Evolutionary conservation across 192 early-diverging fungal genomes (phyloP).

Genomic region (Pilaira anomala): DNA sequence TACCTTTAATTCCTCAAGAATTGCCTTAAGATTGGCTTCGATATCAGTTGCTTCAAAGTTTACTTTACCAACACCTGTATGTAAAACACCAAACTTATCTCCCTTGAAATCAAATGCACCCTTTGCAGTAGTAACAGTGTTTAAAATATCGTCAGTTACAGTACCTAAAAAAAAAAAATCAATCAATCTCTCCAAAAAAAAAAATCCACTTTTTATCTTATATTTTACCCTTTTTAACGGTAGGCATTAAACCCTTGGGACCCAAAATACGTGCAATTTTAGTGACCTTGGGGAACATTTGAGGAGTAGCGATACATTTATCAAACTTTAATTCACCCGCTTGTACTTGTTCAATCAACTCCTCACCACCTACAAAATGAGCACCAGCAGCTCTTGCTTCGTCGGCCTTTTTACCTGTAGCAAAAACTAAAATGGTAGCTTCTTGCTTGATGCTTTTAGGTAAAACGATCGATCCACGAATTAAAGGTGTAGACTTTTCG

Average conservation of each 20-base stretch:
- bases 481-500: conserved; percentile 76
- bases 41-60: conserved; percentile 21
- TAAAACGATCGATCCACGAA: conserved; percentile 76
- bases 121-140: conserved; percentile 59
- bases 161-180: no score
- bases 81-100: conserved; percentile 71
- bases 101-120: conserved; percentile 74
- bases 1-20: conserved; percentile 59
- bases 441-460: conserved; percentile 62
- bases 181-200: background rate
- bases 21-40: conserved; percentile 49
- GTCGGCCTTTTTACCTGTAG: conserved; percentile 81
- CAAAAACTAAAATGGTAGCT: conserved; percentile 76
- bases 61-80: conserved; percentile 49
- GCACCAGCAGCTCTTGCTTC: conserved; percentile 81
- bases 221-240: conserved; percentile 61
- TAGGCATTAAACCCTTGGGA: conserved; percentile 97
- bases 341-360: conserved; percentile 68
- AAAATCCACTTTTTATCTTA: conserved; percentile 9
- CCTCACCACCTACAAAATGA: conserved; percentile 79
- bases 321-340: conserved; percentile 73
- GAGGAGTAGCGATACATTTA: conserved; percentile 83
- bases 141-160: conserved; percentile 73
- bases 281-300: conserved; percentile 83
- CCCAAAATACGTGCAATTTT: conserved; percentile 88